These are phyloP conservation scores for Phialocephala sp. DNA, from an alignment of 2,329 filamentous ascomycete genomes.

Conservation along the genomic window DNA sequence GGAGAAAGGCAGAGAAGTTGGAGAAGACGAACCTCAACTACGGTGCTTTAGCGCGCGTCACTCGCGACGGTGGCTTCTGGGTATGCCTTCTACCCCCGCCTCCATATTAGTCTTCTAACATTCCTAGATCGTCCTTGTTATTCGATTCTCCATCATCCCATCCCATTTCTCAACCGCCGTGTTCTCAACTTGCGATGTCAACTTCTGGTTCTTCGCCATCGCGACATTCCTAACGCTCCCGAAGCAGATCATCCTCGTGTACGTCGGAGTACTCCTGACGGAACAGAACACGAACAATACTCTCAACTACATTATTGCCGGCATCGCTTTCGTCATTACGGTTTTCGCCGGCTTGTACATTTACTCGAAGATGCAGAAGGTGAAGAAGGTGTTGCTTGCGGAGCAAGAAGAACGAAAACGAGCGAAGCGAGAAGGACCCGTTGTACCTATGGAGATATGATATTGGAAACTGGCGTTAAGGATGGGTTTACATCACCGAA, in stretches of 20 bases:
- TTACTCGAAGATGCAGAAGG: slow-evolving; percentile 45
- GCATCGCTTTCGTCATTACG: slow-evolving; percentile 44
- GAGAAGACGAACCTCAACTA: slow-evolving; percentile 50
- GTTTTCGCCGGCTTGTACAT: slow-evolving; percentile 47
- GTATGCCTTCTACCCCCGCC: slow-evolving; percentile 31
- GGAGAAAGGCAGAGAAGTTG: slow-evolving; percentile 45
- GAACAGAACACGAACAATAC: slow-evolving; percentile 38
- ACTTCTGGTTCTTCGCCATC: slow-evolving; percentile 49
- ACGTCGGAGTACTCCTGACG: slow-evolving; percentile 47
- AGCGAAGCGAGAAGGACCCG: slow-evolving; percentile 13
- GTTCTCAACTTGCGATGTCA: slow-evolving; percentile 50
- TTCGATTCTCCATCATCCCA: slow-evolving; percentile 49
- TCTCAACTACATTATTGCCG: slow-evolving; percentile 46
- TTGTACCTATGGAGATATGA: background rate
- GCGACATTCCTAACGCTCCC: slow-evolving; percentile 49
- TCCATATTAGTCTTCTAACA: slow-evolving; percentile 12
- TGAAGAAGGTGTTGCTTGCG: slow-evolving; percentile 44
- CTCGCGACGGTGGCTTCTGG: slow-evolving; percentile 49
- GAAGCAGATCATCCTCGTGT: slow-evolving; percentile 51
- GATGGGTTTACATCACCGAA: background rate
- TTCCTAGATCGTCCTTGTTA: slow-evolving; percentile 47
- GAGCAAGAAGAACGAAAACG: slow-evolving; percentile 41
- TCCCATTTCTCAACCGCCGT: slow-evolving; percentile 51
- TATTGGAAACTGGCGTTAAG: background rate
- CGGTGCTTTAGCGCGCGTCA: slow-evolving; percentile 48